These are phyloP conservation scores for Melampsora larici-populina DNA, from an alignment of 1,284 basidiomycete genomes.

Conservation along the genomic window DNA sequence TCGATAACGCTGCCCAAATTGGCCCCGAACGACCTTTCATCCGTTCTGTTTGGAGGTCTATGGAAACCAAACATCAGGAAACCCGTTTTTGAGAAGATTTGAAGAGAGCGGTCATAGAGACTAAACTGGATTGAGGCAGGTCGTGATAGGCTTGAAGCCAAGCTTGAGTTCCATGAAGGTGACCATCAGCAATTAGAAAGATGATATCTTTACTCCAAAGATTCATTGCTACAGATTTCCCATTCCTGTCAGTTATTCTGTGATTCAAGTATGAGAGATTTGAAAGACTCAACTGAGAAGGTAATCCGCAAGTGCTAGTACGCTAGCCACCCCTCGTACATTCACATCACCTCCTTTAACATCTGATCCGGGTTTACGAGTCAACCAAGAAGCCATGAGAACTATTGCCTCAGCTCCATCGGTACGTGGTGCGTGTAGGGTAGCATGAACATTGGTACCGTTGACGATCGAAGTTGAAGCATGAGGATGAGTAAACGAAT, in stretches of 20 bases:
- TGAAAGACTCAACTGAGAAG: slow-evolving; percentile 64
- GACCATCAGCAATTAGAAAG: slow-evolving; percentile 82
- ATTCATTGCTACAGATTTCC: slow-evolving; percentile 66
- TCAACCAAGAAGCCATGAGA: slow-evolving; percentile 81
- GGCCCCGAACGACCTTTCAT: slow-evolving; percentile 66
- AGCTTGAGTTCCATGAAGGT: slow-evolving; percentile 85
- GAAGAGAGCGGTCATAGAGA: background rate
- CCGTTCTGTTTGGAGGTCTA: slow-evolving; percentile 66
- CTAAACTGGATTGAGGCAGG: slow-evolving; percentile 64
- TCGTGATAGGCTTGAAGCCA: slow-evolving; percentile 83
- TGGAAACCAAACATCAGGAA: background rate
- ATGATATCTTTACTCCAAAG: slow-evolving; percentile 92
- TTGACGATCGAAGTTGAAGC: slow-evolving; percentile 53
- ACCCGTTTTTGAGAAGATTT: background rate
- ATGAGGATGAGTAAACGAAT: slow-evolving; percentile 58
- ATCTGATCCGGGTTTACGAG: slow-evolving; percentile 54
- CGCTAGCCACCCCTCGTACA: slow-evolving; percentile 75
- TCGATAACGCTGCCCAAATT: slow-evolving; percentile 89
- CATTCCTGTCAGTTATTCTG: background rate
- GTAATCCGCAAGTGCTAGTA: slow-evolving; percentile 77
- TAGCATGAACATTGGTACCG: slow-evolving; percentile 78
- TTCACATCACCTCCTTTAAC: slow-evolving; percentile 63
- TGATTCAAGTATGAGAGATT: background rate
- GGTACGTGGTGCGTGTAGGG: slow-evolving; percentile 75
- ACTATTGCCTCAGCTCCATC: slow-evolving; percentile 87